A percentile compares a stretch with the other conserved stretches of the same genome.
phyloP scores from a whole-genome alignment of 202 grass and related monocot species.

The Hordeum pubiflorum region DNA sequence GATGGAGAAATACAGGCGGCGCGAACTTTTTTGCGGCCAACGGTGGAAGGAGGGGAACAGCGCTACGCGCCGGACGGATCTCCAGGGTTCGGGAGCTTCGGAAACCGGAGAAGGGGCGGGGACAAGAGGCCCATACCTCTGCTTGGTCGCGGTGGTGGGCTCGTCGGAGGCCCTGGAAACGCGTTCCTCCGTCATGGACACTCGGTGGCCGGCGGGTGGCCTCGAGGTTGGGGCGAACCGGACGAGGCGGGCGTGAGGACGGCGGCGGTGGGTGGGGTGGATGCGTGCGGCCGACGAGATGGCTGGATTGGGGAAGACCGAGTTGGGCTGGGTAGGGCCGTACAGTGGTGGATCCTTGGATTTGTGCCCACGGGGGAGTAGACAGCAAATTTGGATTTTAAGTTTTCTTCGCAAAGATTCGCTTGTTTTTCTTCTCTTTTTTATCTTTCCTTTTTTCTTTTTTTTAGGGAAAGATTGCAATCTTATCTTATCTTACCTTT shows the following conservation, averaged over 20 bases:
- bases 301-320: background rate
- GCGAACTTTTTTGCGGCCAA: background rate
- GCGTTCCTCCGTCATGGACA: slow-evolving; percentile 47
- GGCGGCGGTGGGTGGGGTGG: background rate
- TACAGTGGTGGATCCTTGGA: no score
- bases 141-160: slow-evolving; percentile 30
- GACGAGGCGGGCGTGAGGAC: background rate
- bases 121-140: slow-evolving; percentile 30
- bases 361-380: no score
- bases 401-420: no score
- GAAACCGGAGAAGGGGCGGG: background rate
- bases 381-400: no score
- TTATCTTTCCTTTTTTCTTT: no score
- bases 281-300: slow-evolving; percentile 3
- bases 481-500: no score
- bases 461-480: no score
- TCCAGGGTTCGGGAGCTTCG: background rate
- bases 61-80: background rate
- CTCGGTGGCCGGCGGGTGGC: slow-evolving; percentile 16
- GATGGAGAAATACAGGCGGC: background rate
- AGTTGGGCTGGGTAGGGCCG: background rate
- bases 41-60: background rate
- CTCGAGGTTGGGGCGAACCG: background rate
- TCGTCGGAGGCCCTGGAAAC: slow-evolving; percentile 27
- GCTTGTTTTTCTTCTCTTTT: no score